phyloP scores from a whole-genome alignment of 1,284 basidiomycete species.

The Macrocystidia cucumis region DNA sequence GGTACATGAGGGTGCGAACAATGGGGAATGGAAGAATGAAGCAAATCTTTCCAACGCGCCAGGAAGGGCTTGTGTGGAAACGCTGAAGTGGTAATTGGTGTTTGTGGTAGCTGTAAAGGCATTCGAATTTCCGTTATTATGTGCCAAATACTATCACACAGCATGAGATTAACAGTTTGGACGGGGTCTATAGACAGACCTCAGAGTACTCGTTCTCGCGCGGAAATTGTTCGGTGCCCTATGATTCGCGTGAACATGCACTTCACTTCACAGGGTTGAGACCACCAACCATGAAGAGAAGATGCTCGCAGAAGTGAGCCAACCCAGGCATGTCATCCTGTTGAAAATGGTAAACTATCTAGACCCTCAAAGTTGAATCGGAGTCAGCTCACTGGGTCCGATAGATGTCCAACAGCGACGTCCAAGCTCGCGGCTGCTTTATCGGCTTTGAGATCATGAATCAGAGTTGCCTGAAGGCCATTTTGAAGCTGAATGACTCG shows the following conservation, averaged over 20 bases:
- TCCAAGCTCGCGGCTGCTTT: slow-evolving; percentile 95
- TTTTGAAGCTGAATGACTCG: slow-evolving; percentile 82
- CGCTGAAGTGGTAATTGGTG: slow-evolving; percentile 93
- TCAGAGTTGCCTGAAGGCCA: slow-evolving; percentile 79
- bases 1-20: slow-evolving; percentile 89
- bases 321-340: slow-evolving; percentile 84
- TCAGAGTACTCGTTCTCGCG: slow-evolving; percentile 90
- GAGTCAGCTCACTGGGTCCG: slow-evolving; percentile 70
- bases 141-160: slow-evolving; percentile 67
- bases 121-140: slow-evolving; percentile 90
- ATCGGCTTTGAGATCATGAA: slow-evolving; percentile 86
- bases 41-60: slow-evolving; percentile 90
- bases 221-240: slow-evolving; percentile 82
- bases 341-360: slow-evolving; percentile 5
- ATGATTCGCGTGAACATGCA: slow-evolving; percentile 5
- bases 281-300: slow-evolving; percentile 83
- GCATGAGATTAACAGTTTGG: neutral
- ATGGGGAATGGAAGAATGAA: slow-evolving; percentile 90
- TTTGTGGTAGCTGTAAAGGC: slow-evolving; percentile 92
- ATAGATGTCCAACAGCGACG: slow-evolving; percentile 92
- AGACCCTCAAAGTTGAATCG: slow-evolving; percentile 1
- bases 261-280: slow-evolving; percentile 6
- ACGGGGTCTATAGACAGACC: slow-evolving; percentile 29
- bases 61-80: slow-evolving; percentile 78
- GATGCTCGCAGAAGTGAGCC: slow-evolving; percentile 92